Conservation (phyloP, 2,329 filamentous ascomycete species). For the Diaporthe australafricana region DNA sequence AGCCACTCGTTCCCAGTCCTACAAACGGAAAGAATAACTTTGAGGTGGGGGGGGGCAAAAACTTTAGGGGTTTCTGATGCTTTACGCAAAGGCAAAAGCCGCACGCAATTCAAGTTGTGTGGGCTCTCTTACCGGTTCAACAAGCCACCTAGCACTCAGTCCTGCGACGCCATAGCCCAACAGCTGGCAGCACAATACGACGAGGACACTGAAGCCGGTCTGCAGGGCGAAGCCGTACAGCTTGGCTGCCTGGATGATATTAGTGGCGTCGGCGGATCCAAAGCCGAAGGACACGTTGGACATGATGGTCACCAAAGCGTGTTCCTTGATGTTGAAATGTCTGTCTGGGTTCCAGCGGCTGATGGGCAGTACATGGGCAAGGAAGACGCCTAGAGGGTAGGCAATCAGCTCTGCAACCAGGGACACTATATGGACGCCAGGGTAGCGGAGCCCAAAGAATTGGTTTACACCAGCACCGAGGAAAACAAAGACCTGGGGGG, state of each 20-base stretch:
- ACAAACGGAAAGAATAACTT: not conserved
- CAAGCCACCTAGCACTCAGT: conserved; percentile 49
- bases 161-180: conserved; percentile 54
- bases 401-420: conserved; percentile 58
- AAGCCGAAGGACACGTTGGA: conserved; percentile 61
- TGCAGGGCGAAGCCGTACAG: conserved; percentile 55
- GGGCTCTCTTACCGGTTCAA: conserved; percentile 43
- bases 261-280: conserved; percentile 57
- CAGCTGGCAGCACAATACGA: conserved; percentile 52
- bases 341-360: conserved; percentile 54
- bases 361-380: conserved; percentile 53
- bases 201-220: conserved; percentile 51
- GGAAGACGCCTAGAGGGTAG: conserved; percentile 53
- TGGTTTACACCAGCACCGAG: conserved; percentile 59
- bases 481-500: conserved; percentile 52
- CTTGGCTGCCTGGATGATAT: conserved; percentile 55
- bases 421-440: conserved; percentile 56
- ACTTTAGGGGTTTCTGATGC: not conserved
- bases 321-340: conserved; percentile 60
- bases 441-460: conserved; percentile 60
- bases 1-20: not conserved
- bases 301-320: conserved; percentile 59
- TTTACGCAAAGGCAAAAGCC: not conserved
- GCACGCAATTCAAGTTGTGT: not conserved
- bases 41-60: too few relatives aligned